These are phyloP conservation scores for Picochlorum sp. DNA, from an alignment of 139 green algal genomes.

Conservation along the genomic window DNA sequence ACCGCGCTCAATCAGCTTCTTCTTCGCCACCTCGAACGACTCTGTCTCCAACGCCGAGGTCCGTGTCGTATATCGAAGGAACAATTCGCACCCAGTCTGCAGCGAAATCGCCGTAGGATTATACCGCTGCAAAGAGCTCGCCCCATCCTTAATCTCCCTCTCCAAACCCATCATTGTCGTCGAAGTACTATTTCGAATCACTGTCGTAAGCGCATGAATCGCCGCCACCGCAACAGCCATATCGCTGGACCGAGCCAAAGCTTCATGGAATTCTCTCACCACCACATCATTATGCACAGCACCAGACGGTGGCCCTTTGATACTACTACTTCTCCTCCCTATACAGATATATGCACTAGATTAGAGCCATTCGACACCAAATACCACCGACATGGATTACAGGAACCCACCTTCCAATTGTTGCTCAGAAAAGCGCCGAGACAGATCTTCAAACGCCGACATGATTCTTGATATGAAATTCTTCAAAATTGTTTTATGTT, in stretches of 20 bases:
- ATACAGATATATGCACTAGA: not conserved
- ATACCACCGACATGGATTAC: too few species aligned
- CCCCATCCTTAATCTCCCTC: conserved; percentile 72
- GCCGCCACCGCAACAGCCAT: conserved; percentile 79
- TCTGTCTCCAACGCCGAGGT: conserved; percentile 71
- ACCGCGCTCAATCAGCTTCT: conserved; percentile 62
- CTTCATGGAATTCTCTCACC: conserved; percentile 67
- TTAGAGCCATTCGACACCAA: too few species aligned
- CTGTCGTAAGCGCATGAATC: conserved; percentile 69
- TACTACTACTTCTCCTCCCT: not conserved
- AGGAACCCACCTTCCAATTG: too few species aligned
- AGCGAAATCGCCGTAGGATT: conserved; percentile 83
- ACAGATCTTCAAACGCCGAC: not conserved
- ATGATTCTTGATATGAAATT: too few species aligned
- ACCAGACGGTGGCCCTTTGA: not conserved
- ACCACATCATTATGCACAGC: conserved; percentile 26
- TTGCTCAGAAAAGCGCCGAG: not conserved
- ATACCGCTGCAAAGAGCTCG: conserved; percentile 58
- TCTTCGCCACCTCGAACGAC: conserved; percentile 64
- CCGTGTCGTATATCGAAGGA: conserved; percentile 85
- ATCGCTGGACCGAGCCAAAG: conserved; percentile 49
- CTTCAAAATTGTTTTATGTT: too few species aligned
- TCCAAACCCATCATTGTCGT: conserved; percentile 84
- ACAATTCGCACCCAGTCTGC: conserved; percentile 86
- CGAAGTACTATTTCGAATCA: conserved; percentile 63